Percentiles rank a stretch among this genome's conserved stretches.
Conservation (phyloP, 345 rosid species). For the Eucalyptus urophylla region DNA sequence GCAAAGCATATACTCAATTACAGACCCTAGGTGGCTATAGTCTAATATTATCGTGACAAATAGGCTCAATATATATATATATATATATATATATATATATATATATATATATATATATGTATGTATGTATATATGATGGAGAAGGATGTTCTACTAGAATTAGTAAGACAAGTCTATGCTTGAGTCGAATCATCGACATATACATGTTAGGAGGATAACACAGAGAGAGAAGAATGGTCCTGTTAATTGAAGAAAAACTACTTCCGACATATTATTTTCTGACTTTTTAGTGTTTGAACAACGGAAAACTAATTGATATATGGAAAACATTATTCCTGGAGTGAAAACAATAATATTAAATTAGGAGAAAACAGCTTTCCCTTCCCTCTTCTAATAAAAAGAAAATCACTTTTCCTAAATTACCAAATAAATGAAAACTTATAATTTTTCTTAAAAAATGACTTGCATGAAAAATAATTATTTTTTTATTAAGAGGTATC, state of each 20-base stretch:
- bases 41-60: background rate
- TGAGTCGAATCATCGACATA: background rate
- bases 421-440: background rate
- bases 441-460: background rate
- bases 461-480: background rate
- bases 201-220: background rate
- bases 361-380: background rate
- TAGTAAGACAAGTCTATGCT: background rate
- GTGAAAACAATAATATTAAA: background rate
- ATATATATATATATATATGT: background rate
- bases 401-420: background rate
- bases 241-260: background rate
- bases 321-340: background rate
- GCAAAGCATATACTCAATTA: background rate
- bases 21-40: background rate
- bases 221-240: background rate
- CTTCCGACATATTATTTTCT: background rate
- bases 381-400: background rate
- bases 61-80: background rate
- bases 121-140: background rate
- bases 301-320: background rate
- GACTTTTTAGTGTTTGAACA: background rate
- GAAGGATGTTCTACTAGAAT: background rate
- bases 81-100: background rate
- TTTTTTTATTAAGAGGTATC: background rate